Evolutionary conservation across 1,139 yeast species (phyloP).

Genomic region (Pichia sp.): DNA sequence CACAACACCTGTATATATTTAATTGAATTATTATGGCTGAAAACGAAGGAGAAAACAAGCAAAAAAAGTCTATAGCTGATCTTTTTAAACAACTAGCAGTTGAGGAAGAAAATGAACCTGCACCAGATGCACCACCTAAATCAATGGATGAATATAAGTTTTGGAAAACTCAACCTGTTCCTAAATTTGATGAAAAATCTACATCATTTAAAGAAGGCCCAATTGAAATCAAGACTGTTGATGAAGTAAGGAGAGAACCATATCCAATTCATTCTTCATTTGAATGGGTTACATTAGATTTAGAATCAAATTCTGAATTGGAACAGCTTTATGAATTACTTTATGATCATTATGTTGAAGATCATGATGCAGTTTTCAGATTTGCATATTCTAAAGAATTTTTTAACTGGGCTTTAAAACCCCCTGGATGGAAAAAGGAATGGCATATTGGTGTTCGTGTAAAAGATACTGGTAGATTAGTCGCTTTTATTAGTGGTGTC

Average conservation of each 20-base stretch:
- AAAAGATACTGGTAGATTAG: slow-evolving; percentile 63
- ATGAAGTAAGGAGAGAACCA: slow-evolving; percentile 65
- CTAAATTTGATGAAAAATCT: slow-evolving; percentile 56
- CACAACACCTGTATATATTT: too few relatives aligned
- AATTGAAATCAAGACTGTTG: slow-evolving; percentile 68
- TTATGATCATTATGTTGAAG: slow-evolving; percentile 91
- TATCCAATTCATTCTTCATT: slow-evolving; percentile 68
- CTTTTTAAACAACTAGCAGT: slow-evolving; percentile 43
- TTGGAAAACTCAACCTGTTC: slow-evolving; percentile 98
- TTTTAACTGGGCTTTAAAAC: slow-evolving; percentile 87
- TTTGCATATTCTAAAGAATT: slow-evolving; percentile 83
- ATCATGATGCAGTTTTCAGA: slow-evolving; percentile 84
- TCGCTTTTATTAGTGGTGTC: slow-evolving; percentile 88
- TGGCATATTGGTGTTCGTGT: slow-evolving; percentile 96
- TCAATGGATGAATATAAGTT: slow-evolving; percentile 89
- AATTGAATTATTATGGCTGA: slow-evolving; percentile 6
- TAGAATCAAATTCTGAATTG: slow-evolving; percentile 50
- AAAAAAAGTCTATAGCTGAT: slow-evolving; percentile 39
- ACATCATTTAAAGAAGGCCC: slow-evolving; percentile 68
- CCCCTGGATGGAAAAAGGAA: slow-evolving; percentile 87
- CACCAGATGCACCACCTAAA: slow-evolving; percentile 38
- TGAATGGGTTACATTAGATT: slow-evolving; percentile 82
- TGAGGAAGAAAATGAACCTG: slow-evolving; percentile 44
- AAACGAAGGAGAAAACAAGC: slow-evolving; percentile 6
- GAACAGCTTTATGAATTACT: slow-evolving; percentile 73